Evolutionary conservation across 1,284 basidiomycete species (phyloP), one percentile per base, ranked within the genome.

Genomic region (Rhodotorula mucilaginosa): DNA sequence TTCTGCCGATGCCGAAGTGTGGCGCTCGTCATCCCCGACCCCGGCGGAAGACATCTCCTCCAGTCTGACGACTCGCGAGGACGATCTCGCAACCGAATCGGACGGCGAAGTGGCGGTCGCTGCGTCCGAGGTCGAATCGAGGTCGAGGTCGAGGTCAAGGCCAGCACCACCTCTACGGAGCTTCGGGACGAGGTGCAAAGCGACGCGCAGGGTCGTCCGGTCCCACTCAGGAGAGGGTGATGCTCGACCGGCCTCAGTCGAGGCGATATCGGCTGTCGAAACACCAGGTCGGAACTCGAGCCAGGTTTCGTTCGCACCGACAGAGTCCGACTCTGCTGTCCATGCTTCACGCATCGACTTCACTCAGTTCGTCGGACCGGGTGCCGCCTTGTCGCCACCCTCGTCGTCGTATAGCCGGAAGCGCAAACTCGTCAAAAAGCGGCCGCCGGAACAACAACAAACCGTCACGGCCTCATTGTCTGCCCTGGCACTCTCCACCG

Each of bases 281-380:
- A 57, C 58, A 26, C 29, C 63, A 16, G 39, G 65, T 0, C 70
- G 71, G 71, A 73, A 64, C 46, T 39, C n/a, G 13, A 66, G 64
- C 15, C 65, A 69, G 39, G 67, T 70, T 29, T 67, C 67, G 61
- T 74, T 74, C 56, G 73, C 71, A 0, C 62, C 64, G 5, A 61
- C 64, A 5, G 64, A 66, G 1, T 66, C 66, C 4, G 64, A 68
- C 18, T 64, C 66, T 18, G 65, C 58, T 1, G 61, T 61, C 1
- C 68, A 29, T 1, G 21, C 23, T 16, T 12, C 29, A 2, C 21
- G 12, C 16, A 21, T 48, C 10, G 2, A 8, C 4, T 6, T 13
- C 12, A 8, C 18, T 2, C 16, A n/a, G 34, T 18, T 44, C 58
- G 10, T 12, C 23, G 66, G 51, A 2, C 5, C n/a, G 1, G 54